A percentile compares a stretch with the other conserved stretches of the same genome.
phyloP scores from a whole-genome alignment of 805 yeast species.

The Ogataea angusta region DNA sequence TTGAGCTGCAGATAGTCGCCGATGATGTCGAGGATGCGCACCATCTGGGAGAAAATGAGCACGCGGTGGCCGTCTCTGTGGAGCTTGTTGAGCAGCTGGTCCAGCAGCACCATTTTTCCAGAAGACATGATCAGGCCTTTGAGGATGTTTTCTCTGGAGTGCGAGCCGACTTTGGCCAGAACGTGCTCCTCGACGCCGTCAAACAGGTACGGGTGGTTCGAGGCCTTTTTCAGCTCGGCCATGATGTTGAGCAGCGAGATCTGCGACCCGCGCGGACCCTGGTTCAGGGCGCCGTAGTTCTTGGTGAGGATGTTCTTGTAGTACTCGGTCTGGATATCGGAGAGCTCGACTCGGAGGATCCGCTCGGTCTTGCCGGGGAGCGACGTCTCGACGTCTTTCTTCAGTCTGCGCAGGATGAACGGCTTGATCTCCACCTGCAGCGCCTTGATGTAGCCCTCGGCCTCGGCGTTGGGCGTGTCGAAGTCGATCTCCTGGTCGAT shows the following conservation, averaged over 20 bases:
- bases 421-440: slow-evolving; percentile 86
- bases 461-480: slow-evolving; percentile 81
- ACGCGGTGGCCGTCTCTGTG: slow-evolving; percentile 95
- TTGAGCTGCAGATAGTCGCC: slow-evolving; percentile 90
- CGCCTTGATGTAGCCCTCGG: slow-evolving; percentile 83
- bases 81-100: slow-evolving; percentile 79
- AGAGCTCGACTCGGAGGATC: slow-evolving; percentile 88
- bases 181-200: slow-evolving; percentile 90
- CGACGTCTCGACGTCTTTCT: slow-evolving; percentile 96
- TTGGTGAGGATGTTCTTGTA: slow-evolving; percentile 90
- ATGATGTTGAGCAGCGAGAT: slow-evolving; percentile 85
- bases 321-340: slow-evolving; percentile 93
- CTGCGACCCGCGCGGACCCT: slow-evolving; percentile 77
- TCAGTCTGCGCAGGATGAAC: slow-evolving; percentile 85
- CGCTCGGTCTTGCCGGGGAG: slow-evolving; percentile 95
- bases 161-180: slow-evolving; percentile 54
- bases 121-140: slow-evolving; percentile 96
- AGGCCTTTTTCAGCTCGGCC: slow-evolving; percentile 95
- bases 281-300: slow-evolving; percentile 86
- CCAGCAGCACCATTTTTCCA: slow-evolving; percentile 96
- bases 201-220: slow-evolving; percentile 94
- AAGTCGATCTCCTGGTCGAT: slow-evolving; percentile 96
- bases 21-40: slow-evolving; percentile 87
- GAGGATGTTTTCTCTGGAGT: slow-evolving; percentile 72
- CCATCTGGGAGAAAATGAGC: slow-evolving; percentile 95